Evolutionary conservation across 108 stramenopile genomes (phyloP).

Genomic region (Hondaea fermentalgiana): DNA sequence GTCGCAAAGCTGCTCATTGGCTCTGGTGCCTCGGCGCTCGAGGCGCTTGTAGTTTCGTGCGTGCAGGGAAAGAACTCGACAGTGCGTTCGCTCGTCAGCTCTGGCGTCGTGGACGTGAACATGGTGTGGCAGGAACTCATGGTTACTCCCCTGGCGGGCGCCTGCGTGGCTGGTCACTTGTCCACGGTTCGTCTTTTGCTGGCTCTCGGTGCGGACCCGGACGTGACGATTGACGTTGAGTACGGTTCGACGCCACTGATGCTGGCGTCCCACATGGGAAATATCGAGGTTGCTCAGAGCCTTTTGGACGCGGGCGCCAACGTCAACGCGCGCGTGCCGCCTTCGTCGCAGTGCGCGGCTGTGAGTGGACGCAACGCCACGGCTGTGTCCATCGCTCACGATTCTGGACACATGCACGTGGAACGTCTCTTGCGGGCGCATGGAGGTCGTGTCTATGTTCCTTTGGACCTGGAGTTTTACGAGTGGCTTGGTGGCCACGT

Average conservation of each 20-base stretch:
- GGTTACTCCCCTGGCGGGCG: neutral
- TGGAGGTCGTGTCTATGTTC: neutral
- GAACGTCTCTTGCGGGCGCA: neutral
- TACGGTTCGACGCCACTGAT: neutral
- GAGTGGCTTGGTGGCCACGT: slow-evolving; percentile 11
- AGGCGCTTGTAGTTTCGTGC: slow-evolving; percentile 1
- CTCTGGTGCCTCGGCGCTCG: neutral
- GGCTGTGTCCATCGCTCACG: neutral
- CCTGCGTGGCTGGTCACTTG: slow-evolving; percentile 9
- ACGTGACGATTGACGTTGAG: neutral
- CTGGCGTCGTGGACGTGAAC: neutral
- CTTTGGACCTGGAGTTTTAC: neutral
- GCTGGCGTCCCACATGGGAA: neutral
- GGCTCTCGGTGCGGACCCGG: slow-evolving; percentile 7
- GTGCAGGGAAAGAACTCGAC: neutral
- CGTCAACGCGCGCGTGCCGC: neutral
- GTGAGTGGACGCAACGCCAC: neutral
- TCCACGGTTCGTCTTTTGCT: neutral
- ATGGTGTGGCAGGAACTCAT: neutral
- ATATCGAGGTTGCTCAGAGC: neutral
- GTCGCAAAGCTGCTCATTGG: neutral
- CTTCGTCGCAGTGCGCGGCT: neutral
- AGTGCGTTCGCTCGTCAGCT: neutral
- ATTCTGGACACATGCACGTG: neutral
- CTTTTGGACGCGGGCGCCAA: neutral